Evolutionary conservation across 805 yeast genomes (phyloP).

Genomic region (Schwanniomyces occidentalis): DNA sequence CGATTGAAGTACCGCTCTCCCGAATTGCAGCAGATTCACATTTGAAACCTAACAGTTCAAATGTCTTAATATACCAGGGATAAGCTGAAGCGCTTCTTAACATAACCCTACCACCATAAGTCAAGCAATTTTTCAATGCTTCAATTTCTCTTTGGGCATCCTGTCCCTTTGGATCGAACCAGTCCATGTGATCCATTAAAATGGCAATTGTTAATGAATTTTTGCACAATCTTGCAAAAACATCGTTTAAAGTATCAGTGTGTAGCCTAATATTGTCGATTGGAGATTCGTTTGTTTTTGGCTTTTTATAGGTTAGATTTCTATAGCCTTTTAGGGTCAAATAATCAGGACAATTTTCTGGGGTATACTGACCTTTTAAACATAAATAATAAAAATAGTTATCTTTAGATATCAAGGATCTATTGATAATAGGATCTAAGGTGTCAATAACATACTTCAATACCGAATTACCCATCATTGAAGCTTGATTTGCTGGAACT

Average conservation of each 20-base stretch:
- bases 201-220: conserved; percentile 72
- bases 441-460: conserved; percentile 74
- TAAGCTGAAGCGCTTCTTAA: conserved; percentile 69
- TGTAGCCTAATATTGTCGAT: conserved; percentile 73
- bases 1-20: conserved; percentile 63
- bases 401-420: conserved; percentile 65
- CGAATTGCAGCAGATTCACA: conserved; percentile 74
- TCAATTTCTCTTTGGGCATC: conserved; percentile 68
- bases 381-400: conserved; percentile 78
- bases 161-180: conserved; percentile 69
- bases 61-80: conserved; percentile 78
- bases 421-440: conserved; percentile 68
- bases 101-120: conserved; percentile 71
- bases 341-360: conserved; percentile 73
- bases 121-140: conserved; percentile 62
- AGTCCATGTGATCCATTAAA: conserved; percentile 91
- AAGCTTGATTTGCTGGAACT: conserved; percentile 84
- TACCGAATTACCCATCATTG: conserved; percentile 74
- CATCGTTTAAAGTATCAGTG: conserved; percentile 78
- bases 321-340: conserved; percentile 60
- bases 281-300: conserved; percentile 42
- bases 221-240: conserved; percentile 61
- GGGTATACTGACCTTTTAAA: conserved; percentile 59
- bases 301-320: conserved; percentile 38
- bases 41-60: conserved; percentile 65